Base-by-base conservation (phyloP, 2,329 filamentous ascomycete species). In the Sporothrix luriei region DNA sequence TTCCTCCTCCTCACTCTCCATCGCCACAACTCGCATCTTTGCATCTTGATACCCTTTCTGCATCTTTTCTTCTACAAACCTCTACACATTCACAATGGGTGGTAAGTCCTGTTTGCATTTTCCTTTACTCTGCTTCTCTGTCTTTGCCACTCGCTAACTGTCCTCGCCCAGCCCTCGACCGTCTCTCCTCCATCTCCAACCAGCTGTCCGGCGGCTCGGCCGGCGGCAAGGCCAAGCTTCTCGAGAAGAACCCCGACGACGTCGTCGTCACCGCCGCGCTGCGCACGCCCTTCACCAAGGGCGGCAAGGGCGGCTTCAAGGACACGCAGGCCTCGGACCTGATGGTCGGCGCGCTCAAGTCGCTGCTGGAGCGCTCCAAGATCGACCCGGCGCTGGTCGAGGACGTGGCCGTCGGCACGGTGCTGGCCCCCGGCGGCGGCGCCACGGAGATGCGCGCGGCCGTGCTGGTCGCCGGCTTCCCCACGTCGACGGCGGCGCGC, bases 401-500 rank as follows among this genome's bases (percentile, higher is more conserved):
- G 80, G 95, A 99, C 78, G 90, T 99, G 74, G 91, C 91, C 67
- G 94, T 98, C 70, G 95, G 95, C 74, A 91, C 90, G 69, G 95
- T 99, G 40, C 89, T 99, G 64, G 89, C 94, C 21, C 94, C 94
- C 46, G 95, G 95, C 72, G 95, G 93, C 75, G 95, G 94, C 74
- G 95, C 95, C 26, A 98, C 95, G 61, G 95, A 98, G 83, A 97
- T 97, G 89, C 91, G 95, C 74, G 95, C 93, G 71, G 95, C 95
- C 48, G 90, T 90, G 68, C 85, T 98, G 70, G 92, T 93, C 7
- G 95, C 95, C 65, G 95, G 95, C 59, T 96, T 98, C 84, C 92
- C 95, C 55, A 91, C 91, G 76, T 85, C 88, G 21, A 88, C 93
- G 5, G 91, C 93, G n/a, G 91, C 97, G 70, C 93, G 91, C 82